Percentiles rank a stretch among this genome's conserved stretches.
Conservation (phyloP, 2,329 filamentous ascomycete genomes). For the Talaromyces sp. region DNA sequence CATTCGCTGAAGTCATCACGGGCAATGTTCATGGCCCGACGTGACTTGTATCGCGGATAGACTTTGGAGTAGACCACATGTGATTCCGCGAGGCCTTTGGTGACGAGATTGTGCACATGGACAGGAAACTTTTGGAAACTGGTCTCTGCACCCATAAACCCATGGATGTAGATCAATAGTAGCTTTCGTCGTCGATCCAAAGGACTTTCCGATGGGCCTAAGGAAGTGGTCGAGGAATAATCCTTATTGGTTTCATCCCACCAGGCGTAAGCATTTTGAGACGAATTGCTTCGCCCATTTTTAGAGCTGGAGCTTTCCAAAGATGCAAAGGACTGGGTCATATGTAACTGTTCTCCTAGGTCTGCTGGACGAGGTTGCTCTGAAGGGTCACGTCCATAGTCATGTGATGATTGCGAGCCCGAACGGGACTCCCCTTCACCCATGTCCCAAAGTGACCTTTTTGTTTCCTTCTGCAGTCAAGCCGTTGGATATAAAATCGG, state of each 20-base stretch:
- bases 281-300: conserved; percentile 14
- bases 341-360: background rate
- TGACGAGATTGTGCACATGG: conserved; percentile 73
- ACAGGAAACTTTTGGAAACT: conserved; percentile 85
- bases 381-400: conserved; percentile 3
- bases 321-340: background rate
- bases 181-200: conserved; percentile 46
- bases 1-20: conserved; percentile 78
- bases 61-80: conserved; percentile 80
- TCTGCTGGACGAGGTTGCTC: background rate
- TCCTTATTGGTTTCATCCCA: background rate
- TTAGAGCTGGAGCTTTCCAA: conserved; percentile 5
- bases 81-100: conserved; percentile 60
- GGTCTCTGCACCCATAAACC: conserved; percentile 82
- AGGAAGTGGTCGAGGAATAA: conserved; percentile 3
- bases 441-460: background rate
- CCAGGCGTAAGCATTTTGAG: conserved; percentile 7
- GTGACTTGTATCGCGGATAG: conserved; percentile 39
- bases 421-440: background rate
- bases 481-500: background rate
- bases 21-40: conserved; percentile 54
- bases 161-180: conserved; percentile 79
- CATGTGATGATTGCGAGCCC: conserved; percentile 5
- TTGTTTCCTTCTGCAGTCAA: background rate
- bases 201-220: background rate